Percentiles rank a stretch among this genome's conserved stretches.
Evolutionary conservation across 306 rosid genomes (phyloP).

Genomic region (Calophaca sinica): DNA sequence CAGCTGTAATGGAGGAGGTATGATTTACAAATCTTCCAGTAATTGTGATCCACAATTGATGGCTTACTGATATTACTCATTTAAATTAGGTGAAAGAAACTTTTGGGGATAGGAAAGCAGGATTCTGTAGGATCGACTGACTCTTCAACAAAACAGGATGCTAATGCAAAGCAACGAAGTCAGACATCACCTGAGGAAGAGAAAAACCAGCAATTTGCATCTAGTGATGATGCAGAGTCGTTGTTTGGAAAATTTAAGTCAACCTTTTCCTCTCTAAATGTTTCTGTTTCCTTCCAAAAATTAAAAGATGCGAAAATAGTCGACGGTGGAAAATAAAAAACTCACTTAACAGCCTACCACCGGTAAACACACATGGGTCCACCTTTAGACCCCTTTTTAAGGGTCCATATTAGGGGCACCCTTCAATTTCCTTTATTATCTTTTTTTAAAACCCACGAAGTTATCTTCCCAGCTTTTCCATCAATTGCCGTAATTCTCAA

Average conservation of each 20-base stretch:
- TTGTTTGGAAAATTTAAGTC: slow-evolving; percentile 78
- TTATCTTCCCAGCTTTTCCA: no score
- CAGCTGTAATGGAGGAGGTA: slow-evolving; percentile 89
- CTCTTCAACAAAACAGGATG: slow-evolving; percentile 58
- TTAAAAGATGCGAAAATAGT: slow-evolving; percentile 73
- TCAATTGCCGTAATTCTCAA: no score
- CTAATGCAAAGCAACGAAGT: slow-evolving; percentile 56
- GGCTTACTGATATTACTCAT: slow-evolving; percentile 42
- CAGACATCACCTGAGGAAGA: slow-evolving; percentile 58
- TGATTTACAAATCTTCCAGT: slow-evolving; percentile 37
- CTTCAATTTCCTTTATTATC: no score
- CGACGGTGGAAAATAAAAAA: no score
- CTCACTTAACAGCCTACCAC: no score
- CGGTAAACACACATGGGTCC: no score
- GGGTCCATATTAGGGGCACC: no score
- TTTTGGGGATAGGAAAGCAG: slow-evolving; percentile 72
- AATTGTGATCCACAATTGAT: slow-evolving; percentile 22
- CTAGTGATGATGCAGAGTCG: slow-evolving; percentile 65
- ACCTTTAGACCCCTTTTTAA: no score
- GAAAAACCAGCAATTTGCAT: slow-evolving; percentile 52
- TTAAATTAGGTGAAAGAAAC: slow-evolving; percentile 77
- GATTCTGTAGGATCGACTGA: slow-evolving; percentile 62
- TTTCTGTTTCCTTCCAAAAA: slow-evolving; percentile 71
- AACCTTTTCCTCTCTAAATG: slow-evolving; percentile 62
- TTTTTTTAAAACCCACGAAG: no score